Base-by-base conservation (phyloP, 225 moss, liverwort and hornwort genomes). In the Sphagnum contortum region DNA sequence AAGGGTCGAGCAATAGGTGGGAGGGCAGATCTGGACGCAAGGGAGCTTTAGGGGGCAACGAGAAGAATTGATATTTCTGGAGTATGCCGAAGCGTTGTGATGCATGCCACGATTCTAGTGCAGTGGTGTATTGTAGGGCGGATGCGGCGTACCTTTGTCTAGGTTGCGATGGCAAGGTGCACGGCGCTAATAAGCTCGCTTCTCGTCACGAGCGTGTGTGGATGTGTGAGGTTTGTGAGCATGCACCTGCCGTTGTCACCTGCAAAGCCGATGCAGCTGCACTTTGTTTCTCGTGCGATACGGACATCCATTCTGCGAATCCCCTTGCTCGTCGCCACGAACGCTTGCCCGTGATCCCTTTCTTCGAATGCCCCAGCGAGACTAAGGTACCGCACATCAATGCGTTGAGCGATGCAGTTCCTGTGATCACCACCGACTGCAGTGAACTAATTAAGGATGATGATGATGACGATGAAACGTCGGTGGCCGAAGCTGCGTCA, bases 81-180 rank as follows among this genome's bases (percentile, higher is more conserved):
- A 76, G 73, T 77, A 92, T 96, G 96, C 92, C 96, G 92, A 92
- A 87, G 90, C 81, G 87, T 59, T 96, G 96, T 68, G 96, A 96
- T 88, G 87, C 83, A 8, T 96, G 96, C 11, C 81, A 85, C 67
- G 72, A 75, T 63, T 81, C 81, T 45, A 90, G 78, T 70, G 96
- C 92, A 44, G 87, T 83, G 64, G 81, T 92, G 50, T 92, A 85
- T 60, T 96, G 96, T 79, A 79, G 85, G 62, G 92, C 92, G 71
- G 96, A 96, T 70, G 77, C 85, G 5, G 92, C 92, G 5, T 96
- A 78, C 10, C 13, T 96, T 52, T 96, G 96, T 57, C 63, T 65
- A 12, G 76, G 85, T 52, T 92, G 92, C 51, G 92, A 96, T 66
- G 83, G 79, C 4, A 81, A 96, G 59, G 92, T 96, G 45, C 92